These are phyloP conservation scores for Podaxis sp. DNA, from an alignment of 768 basidiomycete species.

Conservation along the genomic window DNA sequence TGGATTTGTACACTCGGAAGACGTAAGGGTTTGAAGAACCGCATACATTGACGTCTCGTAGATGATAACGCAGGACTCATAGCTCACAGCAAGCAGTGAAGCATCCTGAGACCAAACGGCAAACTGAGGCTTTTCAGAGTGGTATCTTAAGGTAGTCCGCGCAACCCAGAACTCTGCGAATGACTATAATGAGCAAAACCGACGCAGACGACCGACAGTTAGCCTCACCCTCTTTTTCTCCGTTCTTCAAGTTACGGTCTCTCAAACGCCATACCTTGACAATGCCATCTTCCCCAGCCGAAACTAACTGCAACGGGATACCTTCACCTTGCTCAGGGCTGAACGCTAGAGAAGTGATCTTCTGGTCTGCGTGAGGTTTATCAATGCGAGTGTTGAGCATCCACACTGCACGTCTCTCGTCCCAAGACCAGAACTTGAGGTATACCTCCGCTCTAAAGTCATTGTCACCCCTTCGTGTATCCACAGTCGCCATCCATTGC, in stretches of 20 bases:
- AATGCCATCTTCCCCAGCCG: constrained; percentile 70
- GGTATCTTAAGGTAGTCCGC: constrained; percentile 71
- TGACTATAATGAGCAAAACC: constrained; percentile 5
- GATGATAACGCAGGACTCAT: constrained; percentile 65
- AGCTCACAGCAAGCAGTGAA: constrained; percentile 77
- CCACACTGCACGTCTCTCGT: constrained; percentile 60
- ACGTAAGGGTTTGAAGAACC: constrained; percentile 58
- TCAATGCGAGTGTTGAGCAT: constrained; percentile 87
- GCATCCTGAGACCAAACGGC: constrained; percentile 83
- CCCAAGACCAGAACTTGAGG: constrained; percentile 93
- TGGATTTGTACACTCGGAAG: constrained; percentile 49
- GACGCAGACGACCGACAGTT: constrained; percentile 28
- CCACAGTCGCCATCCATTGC: constrained; percentile 91
- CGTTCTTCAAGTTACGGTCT: constrained; percentile 26
- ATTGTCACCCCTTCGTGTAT: constrained; percentile 68
- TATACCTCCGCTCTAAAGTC: constrained; percentile 67
- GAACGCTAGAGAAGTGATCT: constrained; percentile 69
- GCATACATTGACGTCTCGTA: constrained; percentile 70
- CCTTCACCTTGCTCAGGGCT: constrained; percentile 42
- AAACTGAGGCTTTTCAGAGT: constrained; percentile 62
- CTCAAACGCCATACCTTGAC: constrained; percentile 83
- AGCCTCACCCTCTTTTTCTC: constrained; percentile 40
- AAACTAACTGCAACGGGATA: constrained; percentile 53
- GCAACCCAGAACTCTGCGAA: constrained; percentile 74
- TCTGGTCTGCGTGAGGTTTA: constrained; percentile 72